Evolutionary conservation across 2,329 filamentous ascomycete genomes (phyloP).

Genomic region (Colletotrichum lini): DNA sequence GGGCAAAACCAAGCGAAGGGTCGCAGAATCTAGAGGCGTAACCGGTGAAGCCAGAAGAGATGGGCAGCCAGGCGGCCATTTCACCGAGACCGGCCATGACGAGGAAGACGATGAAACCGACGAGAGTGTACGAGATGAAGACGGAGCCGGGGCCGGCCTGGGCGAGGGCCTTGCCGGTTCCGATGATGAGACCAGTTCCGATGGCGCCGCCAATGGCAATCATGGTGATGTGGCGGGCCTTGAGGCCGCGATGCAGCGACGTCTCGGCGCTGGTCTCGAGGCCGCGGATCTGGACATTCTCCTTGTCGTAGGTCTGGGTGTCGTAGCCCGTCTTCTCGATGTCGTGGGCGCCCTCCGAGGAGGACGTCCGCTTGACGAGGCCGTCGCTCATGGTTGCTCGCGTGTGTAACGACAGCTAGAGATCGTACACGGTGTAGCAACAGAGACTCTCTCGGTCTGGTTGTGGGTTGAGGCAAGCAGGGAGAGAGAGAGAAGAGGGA

Average conservation of each 20-base stretch:
- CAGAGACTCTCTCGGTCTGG: constrained; percentile 14
- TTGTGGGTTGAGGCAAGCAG: not conserved
- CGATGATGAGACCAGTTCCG: constrained; percentile 81
- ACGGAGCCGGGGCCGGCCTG: constrained; percentile 75
- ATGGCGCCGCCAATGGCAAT: constrained; percentile 82
- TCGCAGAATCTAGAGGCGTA: constrained; percentile 86
- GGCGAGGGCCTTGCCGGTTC: constrained; percentile 70
- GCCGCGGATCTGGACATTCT: constrained; percentile 59
- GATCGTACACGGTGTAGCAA: constrained; percentile 7
- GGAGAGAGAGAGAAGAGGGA: not conserved
- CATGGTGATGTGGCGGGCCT: constrained; percentile 70
- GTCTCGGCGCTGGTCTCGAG: constrained; percentile 65
- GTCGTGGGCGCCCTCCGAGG: constrained; percentile 46
- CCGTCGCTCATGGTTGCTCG: constrained; percentile 44
- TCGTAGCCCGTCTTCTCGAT: constrained; percentile 46
- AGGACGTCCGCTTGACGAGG: constrained; percentile 49
- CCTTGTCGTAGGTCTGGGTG: constrained; percentile 45
- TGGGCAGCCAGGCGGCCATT: constrained; percentile 87
- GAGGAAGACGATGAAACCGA: constrained; percentile 81
- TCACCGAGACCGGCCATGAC: constrained; percentile 88
- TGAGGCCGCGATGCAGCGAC: constrained; percentile 66
- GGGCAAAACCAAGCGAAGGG: constrained; percentile 83
- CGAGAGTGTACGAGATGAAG: constrained; percentile 78
- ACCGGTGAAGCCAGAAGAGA: constrained; percentile 84
- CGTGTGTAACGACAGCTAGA: constrained; percentile 3